These are phyloP conservation scores for Rhynchosporium secalis DNA, from an alignment of 2,329 filamentous ascomycete species.

Conservation along the genomic window DNA sequence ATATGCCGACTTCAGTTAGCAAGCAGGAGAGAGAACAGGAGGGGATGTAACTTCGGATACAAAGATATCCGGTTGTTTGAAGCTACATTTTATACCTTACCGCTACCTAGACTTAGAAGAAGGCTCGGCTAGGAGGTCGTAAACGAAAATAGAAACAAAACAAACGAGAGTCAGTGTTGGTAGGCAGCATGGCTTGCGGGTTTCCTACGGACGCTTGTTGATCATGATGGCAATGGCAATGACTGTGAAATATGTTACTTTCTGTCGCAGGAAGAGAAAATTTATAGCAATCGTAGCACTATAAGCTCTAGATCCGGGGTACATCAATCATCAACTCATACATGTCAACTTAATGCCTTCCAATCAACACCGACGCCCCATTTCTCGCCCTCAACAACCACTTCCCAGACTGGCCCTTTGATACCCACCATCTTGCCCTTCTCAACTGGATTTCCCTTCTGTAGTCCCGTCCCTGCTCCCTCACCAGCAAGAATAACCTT, in stretches of 20 bases:
- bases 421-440: conserved; percentile 36
- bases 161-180: not conserved
- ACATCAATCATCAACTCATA: not conserved
- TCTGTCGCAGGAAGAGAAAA: not conserved
- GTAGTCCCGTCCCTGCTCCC: conserved; percentile 30
- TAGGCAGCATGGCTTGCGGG: too few relatives aligned
- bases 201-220: not conserved
- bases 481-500: conserved; percentile 39
- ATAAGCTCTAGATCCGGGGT: conserved; percentile 3
- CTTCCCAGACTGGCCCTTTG: conserved; percentile 40
- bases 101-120: not conserved
- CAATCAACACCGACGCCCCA: conserved; percentile 42
- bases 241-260: not conserved
- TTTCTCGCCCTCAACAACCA: conserved; percentile 35
- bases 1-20: conserved; percentile 8
- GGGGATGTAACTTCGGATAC: too few relatives aligned
- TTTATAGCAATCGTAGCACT: not conserved
- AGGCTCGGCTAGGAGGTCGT: not conserved
- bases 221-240: not conserved
- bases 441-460: conserved; percentile 33
- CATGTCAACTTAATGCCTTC: conserved; percentile 35
- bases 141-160: not conserved
- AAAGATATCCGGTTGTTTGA: too few relatives aligned
- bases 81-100: too few relatives aligned
- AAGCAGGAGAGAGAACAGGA: too few relatives aligned